Evolutionary conservation across 2,329 filamentous ascomycete species (phyloP), one percentile per base, ranked within the genome.

Genomic region (Alternaria gaisen): DNA sequence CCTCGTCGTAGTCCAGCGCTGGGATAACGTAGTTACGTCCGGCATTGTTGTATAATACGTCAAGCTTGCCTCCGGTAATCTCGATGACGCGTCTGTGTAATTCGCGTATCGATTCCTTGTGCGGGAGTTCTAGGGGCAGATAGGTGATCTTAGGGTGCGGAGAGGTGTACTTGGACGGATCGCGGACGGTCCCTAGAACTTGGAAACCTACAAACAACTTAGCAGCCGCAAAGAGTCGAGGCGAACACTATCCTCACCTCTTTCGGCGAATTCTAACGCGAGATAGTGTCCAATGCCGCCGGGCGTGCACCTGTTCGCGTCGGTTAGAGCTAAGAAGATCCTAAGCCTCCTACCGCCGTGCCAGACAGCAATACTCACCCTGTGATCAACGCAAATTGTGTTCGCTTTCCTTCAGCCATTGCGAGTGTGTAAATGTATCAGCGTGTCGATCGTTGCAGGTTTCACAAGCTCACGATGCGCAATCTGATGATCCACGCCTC

Each of bases 241-340:
- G 10, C 40, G 20, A 18, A 22, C 38, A 4, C n/a, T 6, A n/a
- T 20, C 30, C 18, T 36, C 26, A 75, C 80, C 80, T 67, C 79
- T 74, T 30, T 73, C 75, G 57, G 86, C 81, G 70, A 89, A 89
- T 68, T 88, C 85, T 18, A 81, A 80, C 1, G 86, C 85, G 14
- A 89, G 80, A 16, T 83, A 83, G 68, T 88, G 83, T 28, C 87
- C 87, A 63, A 89, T 88, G 47, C 85, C 85, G 40, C 85, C 85
- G 7, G 85, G 83, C 2, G 81, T 83, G 70, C 84, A 83, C 43
- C 82, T 82, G 46, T 26, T 61, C 30, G 28, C 36, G 62, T 75
- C 40, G 72, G 67, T 56, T 30, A 7, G 14, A 38, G 53, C 38
- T 26, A 18, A 26, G 2, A 38, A 36, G n/a, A 12, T 41, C n/a